These are phyloP conservation scores for Russula vinacea DNA, from an alignment of 768 basidiomycete genomes.

Conservation along the genomic window DNA sequence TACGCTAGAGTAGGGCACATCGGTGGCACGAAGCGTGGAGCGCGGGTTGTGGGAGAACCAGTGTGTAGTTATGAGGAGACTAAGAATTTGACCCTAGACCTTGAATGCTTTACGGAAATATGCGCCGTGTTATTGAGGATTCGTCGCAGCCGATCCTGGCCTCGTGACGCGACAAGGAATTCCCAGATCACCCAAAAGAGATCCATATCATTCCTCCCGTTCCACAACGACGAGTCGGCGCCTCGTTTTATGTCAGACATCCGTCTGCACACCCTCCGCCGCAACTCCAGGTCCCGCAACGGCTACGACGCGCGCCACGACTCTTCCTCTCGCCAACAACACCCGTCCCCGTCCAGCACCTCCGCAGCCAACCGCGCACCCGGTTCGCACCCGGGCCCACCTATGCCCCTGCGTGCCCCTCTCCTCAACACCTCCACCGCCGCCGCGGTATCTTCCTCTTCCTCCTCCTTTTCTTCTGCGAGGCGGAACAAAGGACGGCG, in stretches of 20 bases:
- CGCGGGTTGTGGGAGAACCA: too few relatives aligned
- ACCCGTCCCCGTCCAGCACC: neutral
- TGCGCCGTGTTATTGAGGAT: too few relatives aligned
- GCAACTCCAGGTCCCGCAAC: constrained; percentile 17
- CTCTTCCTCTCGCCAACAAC: constrained; percentile 1
- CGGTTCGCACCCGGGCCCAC: constrained; percentile 15
- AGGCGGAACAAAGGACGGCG: constrained; percentile 22
- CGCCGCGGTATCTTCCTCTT: neutral
- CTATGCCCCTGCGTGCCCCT: constrained; percentile 19
- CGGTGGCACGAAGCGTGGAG: too few relatives aligned
- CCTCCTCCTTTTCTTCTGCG: constrained; percentile 5
- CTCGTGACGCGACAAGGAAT: too few relatives aligned
- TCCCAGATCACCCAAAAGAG: too few relatives aligned
- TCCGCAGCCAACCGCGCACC: neutral
- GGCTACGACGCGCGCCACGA: constrained; percentile 22
- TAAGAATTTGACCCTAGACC: too few relatives aligned
- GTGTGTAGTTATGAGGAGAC: too few relatives aligned
- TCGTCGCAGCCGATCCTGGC: too few relatives aligned
- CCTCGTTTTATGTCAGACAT: constrained; percentile 29
- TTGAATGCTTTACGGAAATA: too few relatives aligned
- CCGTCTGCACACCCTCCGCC: constrained; percentile 24
- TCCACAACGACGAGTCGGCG: constrained; percentile 17
- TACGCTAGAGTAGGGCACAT: too few relatives aligned
- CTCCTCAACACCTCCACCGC: neutral
- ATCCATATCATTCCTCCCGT: neutral